These are phyloP conservation scores for Penicillium expansum DNA, from an alignment of 2,329 filamentous ascomycete genomes.

Conservation along the genomic window DNA sequence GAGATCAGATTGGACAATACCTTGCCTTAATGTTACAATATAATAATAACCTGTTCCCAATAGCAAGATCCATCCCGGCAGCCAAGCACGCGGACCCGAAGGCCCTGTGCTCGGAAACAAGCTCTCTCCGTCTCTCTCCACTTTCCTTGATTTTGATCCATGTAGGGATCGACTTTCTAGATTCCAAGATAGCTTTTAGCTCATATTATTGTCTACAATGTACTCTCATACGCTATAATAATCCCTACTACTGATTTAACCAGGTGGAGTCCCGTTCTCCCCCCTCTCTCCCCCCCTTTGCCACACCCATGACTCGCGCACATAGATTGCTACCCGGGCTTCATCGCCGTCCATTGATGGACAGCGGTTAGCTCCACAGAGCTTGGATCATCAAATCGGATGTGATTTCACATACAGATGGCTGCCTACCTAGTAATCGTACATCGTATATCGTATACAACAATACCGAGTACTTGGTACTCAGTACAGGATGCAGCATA, in stretches of 20 bases:
- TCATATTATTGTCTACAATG: neutral
- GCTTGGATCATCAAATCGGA: neutral
- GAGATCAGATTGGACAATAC: neutral
- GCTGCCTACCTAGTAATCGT: neutral
- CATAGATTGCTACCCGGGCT: neutral
- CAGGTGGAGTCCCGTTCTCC: neutral
- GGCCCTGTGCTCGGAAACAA: neutral
- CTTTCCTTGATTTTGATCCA: neutral
- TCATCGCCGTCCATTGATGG: neutral
- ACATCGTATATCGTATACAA: neutral
- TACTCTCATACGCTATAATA: neutral
- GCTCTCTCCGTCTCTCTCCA: slow-evolving; percentile 3
- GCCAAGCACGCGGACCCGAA: neutral
- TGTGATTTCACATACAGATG: neutral
- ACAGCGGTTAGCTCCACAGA: neutral
- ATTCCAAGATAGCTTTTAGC: neutral
- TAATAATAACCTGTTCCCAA: neutral
- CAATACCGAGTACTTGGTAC: no score
- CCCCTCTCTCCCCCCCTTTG: neutral
- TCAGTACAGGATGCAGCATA: neutral
- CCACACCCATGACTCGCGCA: neutral
- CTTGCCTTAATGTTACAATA: neutral
- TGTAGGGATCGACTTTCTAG: neutral
- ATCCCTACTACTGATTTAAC: neutral
- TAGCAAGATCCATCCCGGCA: neutral